These are phyloP conservation scores for Talaromyces proteolyticus DNA, from an alignment of 495 filamentous ascomycete genomes.

Conservation along the genomic window DNA sequence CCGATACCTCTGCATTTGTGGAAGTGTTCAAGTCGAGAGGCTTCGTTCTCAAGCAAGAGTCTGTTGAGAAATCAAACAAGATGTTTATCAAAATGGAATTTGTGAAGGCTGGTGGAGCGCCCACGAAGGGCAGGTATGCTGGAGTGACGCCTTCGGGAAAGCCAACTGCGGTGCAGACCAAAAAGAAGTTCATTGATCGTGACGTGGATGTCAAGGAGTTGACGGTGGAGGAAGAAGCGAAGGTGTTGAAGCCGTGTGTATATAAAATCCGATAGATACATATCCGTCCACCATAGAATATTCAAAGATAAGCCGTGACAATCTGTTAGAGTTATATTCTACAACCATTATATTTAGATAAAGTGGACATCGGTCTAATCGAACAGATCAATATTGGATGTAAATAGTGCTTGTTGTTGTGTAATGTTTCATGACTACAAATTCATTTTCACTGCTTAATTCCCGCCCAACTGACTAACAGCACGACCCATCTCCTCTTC, in stretches of 20 bases:
- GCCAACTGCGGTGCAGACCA: slow-evolving; percentile 24
- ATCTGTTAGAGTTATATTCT: too few relatives aligned
- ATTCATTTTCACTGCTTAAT: slow-evolving; percentile 28
- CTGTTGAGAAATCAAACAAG: slow-evolving; percentile 79
- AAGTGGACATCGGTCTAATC: too few relatives aligned
- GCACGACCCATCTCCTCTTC: slow-evolving; percentile 94
- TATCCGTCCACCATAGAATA: not conserved
- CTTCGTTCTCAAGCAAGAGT: slow-evolving; percentile 60
- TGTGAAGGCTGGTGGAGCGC: slow-evolving; percentile 63
- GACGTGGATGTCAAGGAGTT: slow-evolving; percentile 38
- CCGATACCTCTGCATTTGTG: slow-evolving; percentile 83
- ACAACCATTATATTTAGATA: too few relatives aligned
- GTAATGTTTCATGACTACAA: slow-evolving; percentile 7
- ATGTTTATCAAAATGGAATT: slow-evolving; percentile 99
- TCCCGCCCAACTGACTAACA: slow-evolving; percentile 62
- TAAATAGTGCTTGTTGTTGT: not conserved
- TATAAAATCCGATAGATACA: slow-evolving; percentile 75
- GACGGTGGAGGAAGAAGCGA: slow-evolving; percentile 50
- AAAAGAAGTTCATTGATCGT: slow-evolving; percentile 55
- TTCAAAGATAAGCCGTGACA: not conserved
- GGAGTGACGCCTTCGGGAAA: slow-evolving; percentile 26
- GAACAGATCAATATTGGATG: slow-evolving; percentile 5
- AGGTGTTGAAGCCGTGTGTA: slow-evolving; percentile 89
- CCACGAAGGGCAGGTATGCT: slow-evolving; percentile 64
- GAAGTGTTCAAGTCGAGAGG: slow-evolving; percentile 73